Base-by-base conservation (phyloP, 2,329 filamentous ascomycete species). In the Sporothrix protearum region DNA sequence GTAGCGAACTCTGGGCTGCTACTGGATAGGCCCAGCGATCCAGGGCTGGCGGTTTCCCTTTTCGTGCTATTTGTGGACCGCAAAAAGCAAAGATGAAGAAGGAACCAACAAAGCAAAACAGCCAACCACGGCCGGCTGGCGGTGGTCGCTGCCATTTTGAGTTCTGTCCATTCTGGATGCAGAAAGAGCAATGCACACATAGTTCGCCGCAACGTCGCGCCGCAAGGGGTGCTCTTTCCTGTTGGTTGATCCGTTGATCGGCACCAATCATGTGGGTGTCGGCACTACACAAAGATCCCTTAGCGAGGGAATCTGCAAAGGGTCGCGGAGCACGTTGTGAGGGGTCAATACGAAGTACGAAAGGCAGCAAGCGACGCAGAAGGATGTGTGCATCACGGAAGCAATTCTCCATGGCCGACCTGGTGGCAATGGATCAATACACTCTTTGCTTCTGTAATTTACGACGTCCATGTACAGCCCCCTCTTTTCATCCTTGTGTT, bases 21-120 rank as follows among this genome's bases (percentile, higher is more conserved):
- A 33, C 42, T 49, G 63, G 42, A 25, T 25, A 39, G 36, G 33
- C n/a, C 59, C n/a, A 45, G 39, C 59, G 59, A 39, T 45, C 59
- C 59, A 45, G 59, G 59, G 59, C 69, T 71, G 59, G 69, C 69
- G 47, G 59, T 71, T 67, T 30, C 69, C 47, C 19, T 49, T 61
- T 69, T 33, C 7, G 49, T 59, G 25, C 25, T 8, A 47, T 30
- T 22, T 70, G 30, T 63, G 55, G 68, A 39, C n/a, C n/a, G n/a
- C n/a, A n/a, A n/a, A n/a, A n/a, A n/a, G n/a, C 39, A 47, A 16
- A 30, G 39, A 39, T 16, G 25, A 47, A 47, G 39, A n/a, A 64
- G 39, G 30, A 68, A 42, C 64, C n/a, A 68, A 53, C 64, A 55
- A 42, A 61, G 53, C 25, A 16, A 36, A 36, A 55, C 19, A 68